Evolutionary conservation across 495 filamentous ascomycete species (phyloP).

Genomic region (Neurospora sp.): DNA sequence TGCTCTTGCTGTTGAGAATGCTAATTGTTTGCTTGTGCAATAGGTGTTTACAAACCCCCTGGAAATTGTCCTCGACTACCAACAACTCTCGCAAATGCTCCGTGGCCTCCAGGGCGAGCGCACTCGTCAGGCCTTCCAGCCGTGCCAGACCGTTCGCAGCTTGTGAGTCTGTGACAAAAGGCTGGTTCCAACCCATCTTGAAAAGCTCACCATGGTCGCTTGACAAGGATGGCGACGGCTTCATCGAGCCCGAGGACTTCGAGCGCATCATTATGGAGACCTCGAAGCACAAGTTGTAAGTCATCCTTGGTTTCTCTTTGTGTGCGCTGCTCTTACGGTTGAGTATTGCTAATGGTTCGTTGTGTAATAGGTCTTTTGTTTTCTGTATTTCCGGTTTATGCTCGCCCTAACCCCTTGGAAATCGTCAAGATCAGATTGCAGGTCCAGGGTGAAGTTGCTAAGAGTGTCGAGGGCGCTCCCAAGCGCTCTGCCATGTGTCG

Average conservation of each 20-base stretch:
- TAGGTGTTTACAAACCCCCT: constrained; percentile 94
- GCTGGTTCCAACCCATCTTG: not conserved
- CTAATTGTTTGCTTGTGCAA: too few relatives aligned
- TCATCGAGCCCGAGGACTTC: constrained; percentile 91
- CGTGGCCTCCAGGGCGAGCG: constrained; percentile 90
- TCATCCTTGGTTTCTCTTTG: constrained; percentile 99
- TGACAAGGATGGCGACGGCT: constrained; percentile 92
- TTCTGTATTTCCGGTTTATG: too few relatives aligned
- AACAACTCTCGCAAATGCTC: constrained; percentile 96
- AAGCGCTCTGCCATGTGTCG: constrained; percentile 74
- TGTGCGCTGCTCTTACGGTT: constrained; percentile 76
- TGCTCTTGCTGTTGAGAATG: too few relatives aligned
- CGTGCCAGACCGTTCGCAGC: constrained; percentile 5
- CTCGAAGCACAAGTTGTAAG: constrained; percentile 75
- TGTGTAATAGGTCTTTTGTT: constrained; percentile 57
- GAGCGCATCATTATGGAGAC: constrained; percentile 92
- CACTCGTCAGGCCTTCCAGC: constrained; percentile 86
- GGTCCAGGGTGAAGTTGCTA: constrained; percentile 91
- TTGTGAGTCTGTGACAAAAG: not conserved
- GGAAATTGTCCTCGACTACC: constrained; percentile 95
- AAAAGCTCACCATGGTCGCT: constrained; percentile 19
- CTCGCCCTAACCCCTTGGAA: constrained; percentile 71
- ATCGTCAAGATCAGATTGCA: constrained; percentile 99
- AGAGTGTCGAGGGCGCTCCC: constrained; percentile 71
- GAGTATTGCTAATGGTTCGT: constrained; percentile 24